Evolutionary conservation across 805 yeast genomes (phyloP), one percentile per base, ranked within the genome.

Genomic region (Babjeviella inositovora): DNA sequence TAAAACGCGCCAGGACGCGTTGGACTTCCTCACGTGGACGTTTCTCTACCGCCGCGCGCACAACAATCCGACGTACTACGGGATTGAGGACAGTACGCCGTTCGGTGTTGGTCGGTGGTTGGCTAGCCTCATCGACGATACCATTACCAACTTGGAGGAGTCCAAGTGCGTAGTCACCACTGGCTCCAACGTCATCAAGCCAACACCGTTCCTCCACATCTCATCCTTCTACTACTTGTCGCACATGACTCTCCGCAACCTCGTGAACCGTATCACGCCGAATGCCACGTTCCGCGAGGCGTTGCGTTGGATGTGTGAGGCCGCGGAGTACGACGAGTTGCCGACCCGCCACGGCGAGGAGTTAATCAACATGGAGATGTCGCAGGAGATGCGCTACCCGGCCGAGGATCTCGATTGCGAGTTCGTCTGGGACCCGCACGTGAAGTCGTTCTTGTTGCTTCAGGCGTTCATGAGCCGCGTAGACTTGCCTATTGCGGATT

Each of bases 341-440:
- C 87, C 95, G 2, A 80, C 90, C 1, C 61, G 95, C 30, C 95
- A 85, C 42, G 93, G 93, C 13, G 95, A 84, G 47, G 93, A 81
- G 35, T 54, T 82, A 26, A 69, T 80, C 49, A 84, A 84, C 47
- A 68, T 66, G 49, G 94, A 82, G 39, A 57, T 85, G 60, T 77
- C 93, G 2, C 70, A 69, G 30, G 67, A 67, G 23, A 66, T 79
- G 57, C 57, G 81, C 24, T 84, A 63, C 35, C 57, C 62, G 2
- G 69, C 70, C 4, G 67, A 61, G 30, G 72, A 65, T 34, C 42
- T 67, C 33, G 55, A 58, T n/a, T 51, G 57, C 26, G 73, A 67
- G 30, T 61, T 62, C 30, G 71, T 81, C 47, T 81, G 90, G 73
- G 92, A 84, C 41, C 90, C 92, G 5, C 92, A 79, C 42, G 79